These are phyloP conservation scores for Chalaropsis ovoidea DNA, from an alignment of 2,329 filamentous ascomycete genomes.

Conservation along the genomic window DNA sequence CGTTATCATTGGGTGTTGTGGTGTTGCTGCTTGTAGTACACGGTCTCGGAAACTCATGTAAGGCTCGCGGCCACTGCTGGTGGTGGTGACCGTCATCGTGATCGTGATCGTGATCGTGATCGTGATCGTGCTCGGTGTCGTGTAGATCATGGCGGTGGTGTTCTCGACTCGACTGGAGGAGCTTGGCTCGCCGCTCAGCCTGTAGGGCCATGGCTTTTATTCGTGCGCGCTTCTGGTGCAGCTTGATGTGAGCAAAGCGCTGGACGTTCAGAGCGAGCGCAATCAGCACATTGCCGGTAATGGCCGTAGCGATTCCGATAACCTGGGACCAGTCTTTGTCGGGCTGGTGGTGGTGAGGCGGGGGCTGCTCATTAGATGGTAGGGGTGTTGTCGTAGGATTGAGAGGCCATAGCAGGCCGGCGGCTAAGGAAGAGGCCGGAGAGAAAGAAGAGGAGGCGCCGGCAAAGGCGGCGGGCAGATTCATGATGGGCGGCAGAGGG, in stretches of 20 bases:
- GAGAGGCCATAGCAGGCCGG: slow-evolving; percentile 17
- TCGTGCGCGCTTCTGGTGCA: slow-evolving; percentile 59
- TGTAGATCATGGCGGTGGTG: neutral
- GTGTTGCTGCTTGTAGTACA: neutral
- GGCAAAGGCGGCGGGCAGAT: slow-evolving; percentile 5
- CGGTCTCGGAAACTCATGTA: neutral
- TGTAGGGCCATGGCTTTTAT: slow-evolving; percentile 46
- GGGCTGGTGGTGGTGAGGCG: slow-evolving; percentile 30
- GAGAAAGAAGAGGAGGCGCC: neutral
- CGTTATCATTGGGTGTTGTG: neutral
- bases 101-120: neutral
- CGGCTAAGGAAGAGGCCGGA: neutral
- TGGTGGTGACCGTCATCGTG: neutral
- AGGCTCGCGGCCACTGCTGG: neutral
- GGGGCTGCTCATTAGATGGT: slow-evolving; percentile 9
- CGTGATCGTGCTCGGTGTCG: neutral
- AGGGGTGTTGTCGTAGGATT: slow-evolving; percentile 15
- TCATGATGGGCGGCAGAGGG: slow-evolving; percentile 7
- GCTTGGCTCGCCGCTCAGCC: slow-evolving; percentile 38
- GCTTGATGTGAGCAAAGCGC: slow-evolving; percentile 81
- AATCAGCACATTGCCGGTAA: slow-evolving; percentile 85
- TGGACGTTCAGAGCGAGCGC: slow-evolving; percentile 94
- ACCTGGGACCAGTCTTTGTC: slow-evolving; percentile 73
- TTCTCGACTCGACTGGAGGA: slow-evolving; percentile 16
- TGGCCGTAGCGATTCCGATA: slow-evolving; percentile 88